Conservation (phyloP, 2,329 filamentous ascomycete genomes). For the Fonsecaea pedrosoi region DNA sequence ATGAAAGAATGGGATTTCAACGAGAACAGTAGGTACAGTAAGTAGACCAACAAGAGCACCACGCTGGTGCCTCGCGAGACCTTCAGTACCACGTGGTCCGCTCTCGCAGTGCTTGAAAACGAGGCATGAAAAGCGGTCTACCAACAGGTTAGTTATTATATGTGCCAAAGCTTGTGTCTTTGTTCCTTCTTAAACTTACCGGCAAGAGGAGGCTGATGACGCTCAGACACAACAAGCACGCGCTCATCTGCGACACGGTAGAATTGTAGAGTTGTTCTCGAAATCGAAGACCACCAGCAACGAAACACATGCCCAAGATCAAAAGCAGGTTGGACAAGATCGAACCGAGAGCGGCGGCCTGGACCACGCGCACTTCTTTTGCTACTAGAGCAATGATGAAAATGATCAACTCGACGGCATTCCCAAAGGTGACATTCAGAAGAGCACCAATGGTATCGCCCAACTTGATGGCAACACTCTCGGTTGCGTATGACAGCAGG, state of each 20-base stretch:
- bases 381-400: conserved; percentile 81
- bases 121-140: conserved; percentile 88
- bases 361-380: conserved; percentile 87
- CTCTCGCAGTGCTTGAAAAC: conserved; percentile 67
- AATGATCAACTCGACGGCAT: conserved; percentile 80
- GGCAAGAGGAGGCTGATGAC: conserved; percentile 88
- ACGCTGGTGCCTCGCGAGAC: conserved; percentile 91
- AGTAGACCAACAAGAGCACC: conserved; percentile 79
- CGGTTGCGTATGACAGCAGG: conserved; percentile 74
- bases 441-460: conserved; percentile 75
- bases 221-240: conserved; percentile 85
- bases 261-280: conserved; percentile 96
- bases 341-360: conserved; percentile 86
- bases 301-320: conserved; percentile 90
- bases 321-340: conserved; percentile 87
- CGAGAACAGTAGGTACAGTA: conserved; percentile 85
- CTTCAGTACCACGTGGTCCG: conserved; percentile 75
- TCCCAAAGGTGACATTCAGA: conserved; percentile 79
- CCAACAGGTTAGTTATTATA: conserved; percentile 12
- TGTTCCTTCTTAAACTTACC: conserved; percentile 16
- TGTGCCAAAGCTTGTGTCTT: background rate
- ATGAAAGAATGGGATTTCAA: conserved; percentile 91
- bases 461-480: conserved; percentile 74
- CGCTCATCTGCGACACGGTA: conserved; percentile 95
- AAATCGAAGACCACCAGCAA: conserved; percentile 82